Evolutionary conservation across 192 early-diverging fungal genomes (phyloP), one percentile per base, ranked within the genome.

Genomic region (Backusella australiensis): DNA sequence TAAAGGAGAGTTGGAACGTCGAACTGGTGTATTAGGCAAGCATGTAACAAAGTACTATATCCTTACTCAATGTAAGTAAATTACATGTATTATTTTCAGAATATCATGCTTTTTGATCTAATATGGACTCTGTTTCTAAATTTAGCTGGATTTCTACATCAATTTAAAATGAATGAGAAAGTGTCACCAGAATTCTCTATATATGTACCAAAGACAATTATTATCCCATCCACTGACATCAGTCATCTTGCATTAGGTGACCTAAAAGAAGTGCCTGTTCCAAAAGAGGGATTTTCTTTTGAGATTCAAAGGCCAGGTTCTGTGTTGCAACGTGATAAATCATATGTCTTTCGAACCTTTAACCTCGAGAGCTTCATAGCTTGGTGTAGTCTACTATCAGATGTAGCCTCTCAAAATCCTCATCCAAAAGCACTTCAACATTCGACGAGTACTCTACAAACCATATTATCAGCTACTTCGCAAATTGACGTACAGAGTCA

Each of bases 21-120:
- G 75, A 9, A 84, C 82, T 7, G 78, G 81, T 2, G 81, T 87
- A 1, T 71, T 82, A 23, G 81, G 80, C 59, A 75, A 76, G 35
- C 85, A 76, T 70, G 78, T 75, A 32, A 80, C 84, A 8, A 77
- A 80, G 4, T 85, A 67, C 63, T 87, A 83, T 81, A 81, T 84
- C 6, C 53, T 87, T 49, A 84, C 84, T 8, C 77, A 77, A 72
- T 63, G 76, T 77, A 77, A 41, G 76, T 71, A 52, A 17, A 38
- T 32, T 63, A 56, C 21, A 6, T 19, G 6, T 12, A 41, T 19
- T 36, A 72, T 32, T 32, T 32, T 44, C n/a, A 49, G 26, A 23
- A 69, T 23, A 14, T 23, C 39, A 39, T 39, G 68, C 35, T 36
- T 38, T 21, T 69, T 69, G 21, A 69, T 69, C 68, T 69, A 69